Evolutionary conservation across 2,329 filamentous ascomycete species (phyloP).

Genomic region (Colletotrichum sp.): DNA sequence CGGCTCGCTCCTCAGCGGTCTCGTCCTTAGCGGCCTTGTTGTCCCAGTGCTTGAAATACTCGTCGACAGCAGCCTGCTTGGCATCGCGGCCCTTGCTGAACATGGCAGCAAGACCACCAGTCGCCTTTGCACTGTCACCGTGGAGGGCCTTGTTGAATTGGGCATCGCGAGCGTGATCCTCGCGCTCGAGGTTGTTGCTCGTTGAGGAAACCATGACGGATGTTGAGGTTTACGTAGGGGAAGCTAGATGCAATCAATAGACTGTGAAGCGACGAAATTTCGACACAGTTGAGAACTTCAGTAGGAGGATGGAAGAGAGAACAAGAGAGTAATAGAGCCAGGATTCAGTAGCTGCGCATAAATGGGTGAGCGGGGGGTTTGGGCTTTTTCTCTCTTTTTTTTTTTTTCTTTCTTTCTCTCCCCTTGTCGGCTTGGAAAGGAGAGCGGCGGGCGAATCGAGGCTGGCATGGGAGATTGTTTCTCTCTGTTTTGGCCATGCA

Average conservation of each 20-base stretch:
- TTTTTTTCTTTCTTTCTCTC: not conserved
- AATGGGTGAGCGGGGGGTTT: not conserved
- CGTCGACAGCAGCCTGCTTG: slow-evolving; percentile 78
- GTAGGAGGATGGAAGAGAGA: not conserved
- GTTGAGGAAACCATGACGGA: slow-evolving; percentile 45
- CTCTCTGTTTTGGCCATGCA: not conserved
- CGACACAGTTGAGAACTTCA: not conserved
- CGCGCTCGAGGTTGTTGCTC: slow-evolving; percentile 68
- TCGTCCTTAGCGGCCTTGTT: slow-evolving; percentile 77
- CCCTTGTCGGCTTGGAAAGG: not conserved
- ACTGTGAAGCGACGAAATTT: not conserved
- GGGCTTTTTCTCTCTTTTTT: not conserved
- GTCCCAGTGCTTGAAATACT: slow-evolving; percentile 94
- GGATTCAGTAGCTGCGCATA: not conserved
- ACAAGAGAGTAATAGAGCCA: not conserved
- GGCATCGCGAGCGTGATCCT: slow-evolving; percentile 86
- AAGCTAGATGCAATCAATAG: not conserved
- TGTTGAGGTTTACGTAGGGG: not conserved
- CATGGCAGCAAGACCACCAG: slow-evolving; percentile 81
- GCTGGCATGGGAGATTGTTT: not conserved
- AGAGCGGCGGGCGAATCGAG: not conserved
- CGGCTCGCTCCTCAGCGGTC: slow-evolving; percentile 75
- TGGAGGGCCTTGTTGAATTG: slow-evolving; percentile 91
- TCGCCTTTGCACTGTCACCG: slow-evolving; percentile 69
- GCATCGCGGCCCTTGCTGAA: slow-evolving; percentile 75